Evolutionary conservation across 306 rosid genomes (phyloP), one percentile per base, ranked within the genome.

Genomic region (Albizia julibrissin): DNA sequence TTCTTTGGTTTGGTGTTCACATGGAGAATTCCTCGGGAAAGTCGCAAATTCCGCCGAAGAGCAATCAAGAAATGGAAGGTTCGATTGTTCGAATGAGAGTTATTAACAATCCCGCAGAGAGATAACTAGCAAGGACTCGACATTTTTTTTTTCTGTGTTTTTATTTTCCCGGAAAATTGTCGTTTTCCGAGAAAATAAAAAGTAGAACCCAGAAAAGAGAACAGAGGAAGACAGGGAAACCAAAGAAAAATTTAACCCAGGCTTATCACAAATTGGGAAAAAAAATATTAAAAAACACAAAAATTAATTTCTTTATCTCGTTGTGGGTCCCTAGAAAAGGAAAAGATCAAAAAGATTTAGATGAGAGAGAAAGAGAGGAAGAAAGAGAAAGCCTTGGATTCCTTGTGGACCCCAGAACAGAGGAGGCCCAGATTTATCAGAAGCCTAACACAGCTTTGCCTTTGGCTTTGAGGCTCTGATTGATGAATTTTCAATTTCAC

Each of bases 381-480:
- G 39, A 21, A 39, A 47, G 75, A 43, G 29, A 66, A 33, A 24
- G 76, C 71, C 14, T 49, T 2, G 79, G 79, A 87, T 88, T 74
- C 90, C 88, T 83, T 33, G 33, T 21, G 81, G 85, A 39, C 83
- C 85, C 82, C 81, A 42, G 62, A 64, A 67, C 37, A 44, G 43
- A 9, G 50, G 33, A 74, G 42, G 54, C 18, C 59, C 76, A 74
- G 56, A 5, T 56, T 3, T 56, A 56, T 79, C 27, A 21, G 46
- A 54, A 26, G 18, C 59, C n/a, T 14, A 49, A 49, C 8, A 50
- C 58, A 46, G 13, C 37, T 72, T n/a, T n/a, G n/a, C n/a, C n/a
- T n/a, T n/a, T n/a, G n/a, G n/a, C n/a, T n/a, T 52, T 64, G 62
- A 59, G 66, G 67, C 33, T 26, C 34, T 24, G 67, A 72, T 77